A percentile compares a stretch with the other conserved stretches of the same genome.
phyloP scores from a whole-genome alignment of 768 basidiomycete species.

The Austroboletus festivus region DNA sequence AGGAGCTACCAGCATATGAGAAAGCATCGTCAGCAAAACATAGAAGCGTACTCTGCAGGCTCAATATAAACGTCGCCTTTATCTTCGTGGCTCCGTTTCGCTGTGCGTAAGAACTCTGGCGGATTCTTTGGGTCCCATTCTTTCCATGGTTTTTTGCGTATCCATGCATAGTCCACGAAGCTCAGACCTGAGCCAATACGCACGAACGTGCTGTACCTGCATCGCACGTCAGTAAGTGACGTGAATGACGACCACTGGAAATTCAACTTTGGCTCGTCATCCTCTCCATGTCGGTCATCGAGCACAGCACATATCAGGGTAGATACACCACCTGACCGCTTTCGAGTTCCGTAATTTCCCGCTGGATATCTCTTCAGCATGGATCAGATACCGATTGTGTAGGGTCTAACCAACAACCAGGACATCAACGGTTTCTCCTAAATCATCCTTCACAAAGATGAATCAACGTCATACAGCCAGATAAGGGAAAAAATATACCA shows the following conservation, averaged over 20 bases:
- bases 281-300: constrained; percentile 59
- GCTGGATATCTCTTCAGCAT: constrained; percentile 39
- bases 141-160: constrained; percentile 82
- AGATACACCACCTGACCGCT: constrained; percentile 84
- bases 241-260: background rate
- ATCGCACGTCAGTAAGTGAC: background rate
- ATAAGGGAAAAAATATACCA: constrained; percentile 43
- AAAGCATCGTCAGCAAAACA: background rate
- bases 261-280: constrained; percentile 57
- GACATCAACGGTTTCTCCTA: constrained; percentile 91
- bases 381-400: background rate
- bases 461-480: constrained; percentile 1
- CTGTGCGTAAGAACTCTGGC: constrained; percentile 64
- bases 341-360: constrained; percentile 85
- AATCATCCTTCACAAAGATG: constrained; percentile 58
- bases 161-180: constrained; percentile 82
- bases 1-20: constrained; percentile 58
- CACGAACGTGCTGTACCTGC: constrained; percentile 82
- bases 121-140: constrained; percentile 69
- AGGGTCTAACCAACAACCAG: constrained; percentile 73
- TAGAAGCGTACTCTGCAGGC: constrained; percentile 69
- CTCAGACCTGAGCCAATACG: constrained; percentile 89
- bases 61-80: constrained; percentile 90
- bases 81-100: constrained; percentile 65
- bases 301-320: constrained; percentile 86